Conservation (phyloP, 768 basidiomycete genomes). For the Pisolithus tinctorius region DNA sequence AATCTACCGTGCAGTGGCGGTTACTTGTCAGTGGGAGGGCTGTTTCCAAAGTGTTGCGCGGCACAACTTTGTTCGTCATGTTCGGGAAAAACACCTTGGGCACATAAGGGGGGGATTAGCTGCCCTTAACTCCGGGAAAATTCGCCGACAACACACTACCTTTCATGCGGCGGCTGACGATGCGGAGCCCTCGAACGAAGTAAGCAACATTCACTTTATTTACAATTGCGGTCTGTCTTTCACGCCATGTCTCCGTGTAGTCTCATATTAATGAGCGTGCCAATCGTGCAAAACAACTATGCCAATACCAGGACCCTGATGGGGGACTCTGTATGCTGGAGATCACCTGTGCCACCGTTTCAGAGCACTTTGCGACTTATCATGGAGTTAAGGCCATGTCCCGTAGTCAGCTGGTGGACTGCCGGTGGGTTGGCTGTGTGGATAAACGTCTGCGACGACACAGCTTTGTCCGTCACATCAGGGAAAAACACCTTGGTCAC, state of each 20-base stretch:
- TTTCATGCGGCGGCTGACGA: too few relatives aligned
- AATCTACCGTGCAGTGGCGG: not conserved
- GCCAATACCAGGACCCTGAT: not conserved
- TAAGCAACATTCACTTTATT: too few relatives aligned
- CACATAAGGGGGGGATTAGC: not conserved
- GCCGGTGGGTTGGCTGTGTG: not conserved
- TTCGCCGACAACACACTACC: too few relatives aligned
- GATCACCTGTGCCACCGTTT: not conserved
- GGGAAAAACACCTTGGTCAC: not conserved
- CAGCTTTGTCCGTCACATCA: not conserved
- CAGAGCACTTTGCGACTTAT: not conserved
- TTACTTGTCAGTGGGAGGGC: not conserved
- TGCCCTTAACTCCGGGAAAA: too few relatives aligned
- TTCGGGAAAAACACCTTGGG: not conserved
- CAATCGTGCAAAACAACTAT: not conserved
- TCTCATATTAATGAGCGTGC: too few relatives aligned
- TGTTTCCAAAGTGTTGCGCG: not conserved
- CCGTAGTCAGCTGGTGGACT: not conserved
- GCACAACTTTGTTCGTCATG: not conserved
- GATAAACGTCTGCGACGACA: not conserved
- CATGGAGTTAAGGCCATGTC: not conserved
- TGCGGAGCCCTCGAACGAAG: too few relatives aligned
- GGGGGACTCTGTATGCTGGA: not conserved
- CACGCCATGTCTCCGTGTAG: too few relatives aligned
- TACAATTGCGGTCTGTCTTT: too few relatives aligned